These are phyloP conservation scores for Castanea sativa DNA, from an alignment of 306 rosid genomes.

Conservation along the genomic window DNA sequence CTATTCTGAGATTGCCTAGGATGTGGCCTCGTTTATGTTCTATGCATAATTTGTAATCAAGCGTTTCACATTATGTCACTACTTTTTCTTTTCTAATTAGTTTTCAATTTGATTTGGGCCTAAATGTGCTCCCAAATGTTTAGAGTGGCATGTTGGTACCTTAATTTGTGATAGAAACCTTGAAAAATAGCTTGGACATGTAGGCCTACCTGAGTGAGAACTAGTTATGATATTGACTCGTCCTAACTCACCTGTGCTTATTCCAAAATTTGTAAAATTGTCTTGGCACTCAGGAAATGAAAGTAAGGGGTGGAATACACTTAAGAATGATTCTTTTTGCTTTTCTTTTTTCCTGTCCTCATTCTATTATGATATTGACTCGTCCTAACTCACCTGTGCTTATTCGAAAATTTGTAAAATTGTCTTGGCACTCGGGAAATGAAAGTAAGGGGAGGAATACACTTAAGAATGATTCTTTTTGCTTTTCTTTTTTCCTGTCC, in stretches of 20 bases:
- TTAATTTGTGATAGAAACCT: background rate
- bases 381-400: too few species aligned
- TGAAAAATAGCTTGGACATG: background rate
- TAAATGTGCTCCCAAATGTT: constrained; percentile 11
- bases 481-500: too few species aligned
- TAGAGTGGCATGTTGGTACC: background rate
- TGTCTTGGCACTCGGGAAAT: background rate
- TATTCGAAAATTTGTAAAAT: background rate
- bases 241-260: background rate
- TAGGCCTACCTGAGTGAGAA: background rate
- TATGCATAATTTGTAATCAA: background rate
- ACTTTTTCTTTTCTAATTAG: background rate
- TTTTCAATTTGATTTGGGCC: background rate
- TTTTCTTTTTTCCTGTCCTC: too few species aligned
- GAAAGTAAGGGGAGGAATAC: background rate
- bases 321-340: background rate
- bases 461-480: background rate
- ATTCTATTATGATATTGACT: background rate
- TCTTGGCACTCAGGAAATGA: background rate
- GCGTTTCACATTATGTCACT: constrained; percentile 10
- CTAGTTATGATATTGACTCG: constrained; percentile 3
- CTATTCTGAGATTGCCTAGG: constrained; percentile 3
- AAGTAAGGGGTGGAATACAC: background rate
- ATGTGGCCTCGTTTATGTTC: background rate
- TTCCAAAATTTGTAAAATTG: background rate